Evolutionary conservation across 305 asterid species (phyloP).

Genomic region (Caryopteris hybrid): DNA sequence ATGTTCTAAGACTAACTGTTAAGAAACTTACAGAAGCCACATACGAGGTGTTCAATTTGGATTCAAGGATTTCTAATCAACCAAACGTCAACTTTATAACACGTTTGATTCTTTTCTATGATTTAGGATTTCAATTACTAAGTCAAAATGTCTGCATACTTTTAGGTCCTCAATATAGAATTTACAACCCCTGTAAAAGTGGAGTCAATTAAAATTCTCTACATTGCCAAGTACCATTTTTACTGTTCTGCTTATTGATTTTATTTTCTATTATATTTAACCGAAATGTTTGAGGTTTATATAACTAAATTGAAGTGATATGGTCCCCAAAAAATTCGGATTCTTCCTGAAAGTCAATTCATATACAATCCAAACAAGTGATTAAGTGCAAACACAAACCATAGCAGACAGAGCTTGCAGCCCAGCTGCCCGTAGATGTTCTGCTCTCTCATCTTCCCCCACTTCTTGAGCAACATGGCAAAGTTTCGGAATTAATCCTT

Average conservation of each 20-base stretch:
- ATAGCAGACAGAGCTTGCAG: slow-evolving; percentile 90
- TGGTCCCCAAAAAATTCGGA: background rate
- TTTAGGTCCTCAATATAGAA: background rate
- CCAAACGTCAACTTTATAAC: background rate
- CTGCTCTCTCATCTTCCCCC: slow-evolving; percentile 73
- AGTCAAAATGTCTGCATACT: background rate
- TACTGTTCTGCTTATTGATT: background rate
- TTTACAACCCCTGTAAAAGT: background rate
- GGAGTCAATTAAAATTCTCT: background rate
- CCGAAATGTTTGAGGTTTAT: background rate
- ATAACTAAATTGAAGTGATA: background rate
- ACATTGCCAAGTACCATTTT: background rate
- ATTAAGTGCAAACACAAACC: slow-evolving; percentile 40
- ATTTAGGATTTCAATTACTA: background rate
- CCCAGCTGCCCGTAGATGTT: slow-evolving; percentile 61
- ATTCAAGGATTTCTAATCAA: background rate
- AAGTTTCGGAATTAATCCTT: slow-evolving; percentile 88
- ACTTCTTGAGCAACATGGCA: slow-evolving; percentile 90
- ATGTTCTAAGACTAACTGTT: background rate
- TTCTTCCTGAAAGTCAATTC: background rate
- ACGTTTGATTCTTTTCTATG: background rate
- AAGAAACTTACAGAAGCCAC: background rate
- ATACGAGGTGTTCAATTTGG: background rate
- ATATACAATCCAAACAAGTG: background rate
- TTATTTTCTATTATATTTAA: background rate